Evolutionary conservation across 2,329 filamentous ascomycete species (phyloP).

Genomic region (Thelonectria discophora): DNA sequence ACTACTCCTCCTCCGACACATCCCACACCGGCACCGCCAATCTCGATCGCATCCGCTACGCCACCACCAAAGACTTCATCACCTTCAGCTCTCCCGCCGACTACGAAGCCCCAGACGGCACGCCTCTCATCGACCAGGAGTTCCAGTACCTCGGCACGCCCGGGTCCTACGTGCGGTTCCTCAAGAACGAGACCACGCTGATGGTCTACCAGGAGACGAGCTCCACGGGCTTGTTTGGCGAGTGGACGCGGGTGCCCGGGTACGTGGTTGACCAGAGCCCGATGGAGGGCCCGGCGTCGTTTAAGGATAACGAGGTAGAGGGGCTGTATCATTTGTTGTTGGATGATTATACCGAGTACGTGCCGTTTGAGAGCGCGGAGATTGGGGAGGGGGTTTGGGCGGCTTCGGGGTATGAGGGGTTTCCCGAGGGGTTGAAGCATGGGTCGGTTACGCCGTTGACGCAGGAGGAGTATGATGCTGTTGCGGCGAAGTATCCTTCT

Average conservation of each 20-base stretch:
- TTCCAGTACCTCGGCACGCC: slow-evolving; percentile 54
- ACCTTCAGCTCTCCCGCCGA: slow-evolving; percentile 56
- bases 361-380: slow-evolving; percentile 54
- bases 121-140: slow-evolving; percentile 59
- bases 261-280: slow-evolving; percentile 46
- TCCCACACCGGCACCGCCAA: slow-evolving; percentile 54
- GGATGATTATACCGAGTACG: slow-evolving; percentile 56
- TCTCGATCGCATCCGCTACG: slow-evolving; percentile 57
- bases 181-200: slow-evolving; percentile 60
- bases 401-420: slow-evolving; percentile 48
- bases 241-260: slow-evolving; percentile 53
- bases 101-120: slow-evolving; percentile 52
- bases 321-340: slow-evolving; percentile 53
- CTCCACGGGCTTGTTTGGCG: slow-evolving; percentile 56
- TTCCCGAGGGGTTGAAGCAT: slow-evolving; percentile 57
- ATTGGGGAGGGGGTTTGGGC: slow-evolving; percentile 45
- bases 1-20: slow-evolving; percentile 54
- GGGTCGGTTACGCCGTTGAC: slow-evolving; percentile 57
- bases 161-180: slow-evolving; percentile 55
- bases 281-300: slow-evolving; percentile 51
- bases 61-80: slow-evolving; percentile 60
- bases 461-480: slow-evolving; percentile 51
- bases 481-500: slow-evolving; percentile 29
- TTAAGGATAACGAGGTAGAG: slow-evolving; percentile 47
- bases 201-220: slow-evolving; percentile 59